Evolutionary conservation across 306 rosid genomes (phyloP).

Genomic region (Vachellia collinsii): DNA sequence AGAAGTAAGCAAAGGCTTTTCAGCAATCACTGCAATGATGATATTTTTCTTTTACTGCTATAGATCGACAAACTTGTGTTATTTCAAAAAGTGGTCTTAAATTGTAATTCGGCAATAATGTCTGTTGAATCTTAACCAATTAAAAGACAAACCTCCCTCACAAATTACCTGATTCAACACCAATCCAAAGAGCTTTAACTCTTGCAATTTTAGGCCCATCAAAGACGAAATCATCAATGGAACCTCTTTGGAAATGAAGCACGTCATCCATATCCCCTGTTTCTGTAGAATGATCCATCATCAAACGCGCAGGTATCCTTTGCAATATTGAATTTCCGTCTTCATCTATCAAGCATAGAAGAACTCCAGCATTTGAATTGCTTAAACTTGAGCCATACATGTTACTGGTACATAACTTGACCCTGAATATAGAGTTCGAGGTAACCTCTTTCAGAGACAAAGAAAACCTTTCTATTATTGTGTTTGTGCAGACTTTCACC

Average conservation of each 20-base stretch:
- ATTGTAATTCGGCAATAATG: slow-evolving; percentile 19
- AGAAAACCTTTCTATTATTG: slow-evolving; percentile 45
- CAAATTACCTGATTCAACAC: slow-evolving; percentile 84
- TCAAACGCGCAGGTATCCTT: slow-evolving; percentile 67
- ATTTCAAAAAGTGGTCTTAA: background rate
- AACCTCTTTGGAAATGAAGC: slow-evolving; percentile 77
- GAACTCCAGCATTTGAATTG: slow-evolving; percentile 71
- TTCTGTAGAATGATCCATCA: slow-evolving; percentile 45
- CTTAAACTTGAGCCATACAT: slow-evolving; percentile 67
- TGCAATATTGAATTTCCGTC: slow-evolving; percentile 73
- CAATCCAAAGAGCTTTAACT: slow-evolving; percentile 74
- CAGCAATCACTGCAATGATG: slow-evolving; percentile 21
- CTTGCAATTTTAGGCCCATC: slow-evolving; percentile 70
- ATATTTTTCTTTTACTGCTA: background rate
- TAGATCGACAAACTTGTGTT: slow-evolving; percentile 1
- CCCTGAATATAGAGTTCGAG: slow-evolving; percentile 54
- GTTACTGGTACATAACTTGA: slow-evolving; percentile 72
- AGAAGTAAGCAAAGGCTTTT: slow-evolving; percentile 18
- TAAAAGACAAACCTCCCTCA: slow-evolving; percentile 27
- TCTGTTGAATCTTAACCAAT: slow-evolving; percentile 15
- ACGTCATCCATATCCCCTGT: slow-evolving; percentile 35
- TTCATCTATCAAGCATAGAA: slow-evolving; percentile 75
- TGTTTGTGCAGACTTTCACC: slow-evolving; percentile 53
- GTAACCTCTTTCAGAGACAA: slow-evolving; percentile 48
- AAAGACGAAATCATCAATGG: slow-evolving; percentile 71